phyloP scores from a whole-genome alignment of 2,329 filamentous ascomycete genomes.

The Cercospora canescens region DNA sequence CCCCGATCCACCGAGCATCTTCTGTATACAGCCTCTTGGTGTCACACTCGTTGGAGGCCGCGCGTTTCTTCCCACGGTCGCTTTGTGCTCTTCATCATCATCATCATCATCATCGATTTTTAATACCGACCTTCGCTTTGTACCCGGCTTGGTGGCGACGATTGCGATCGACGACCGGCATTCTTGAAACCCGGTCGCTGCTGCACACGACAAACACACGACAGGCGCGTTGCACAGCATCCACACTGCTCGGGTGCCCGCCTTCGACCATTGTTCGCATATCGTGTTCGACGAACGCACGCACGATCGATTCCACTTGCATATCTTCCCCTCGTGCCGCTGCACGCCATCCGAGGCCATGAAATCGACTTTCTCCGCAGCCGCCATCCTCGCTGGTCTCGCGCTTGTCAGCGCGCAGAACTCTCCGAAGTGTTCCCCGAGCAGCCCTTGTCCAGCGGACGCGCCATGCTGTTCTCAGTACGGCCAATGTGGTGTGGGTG shows the following conservation, averaged over 20 bases:
- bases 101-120: background rate
- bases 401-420: slow-evolving; percentile 28
- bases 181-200: slow-evolving; percentile 7
- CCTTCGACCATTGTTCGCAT: background rate
- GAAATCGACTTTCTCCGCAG: slow-evolving; percentile 32
- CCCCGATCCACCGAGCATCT: background rate
- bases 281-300: background rate
- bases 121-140: slow-evolving; percentile 11
- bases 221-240: slow-evolving; percentile 12
- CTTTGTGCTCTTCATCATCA: slow-evolving; percentile 8
- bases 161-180: slow-evolving; percentile 5
- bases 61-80: slow-evolving; percentile 4
- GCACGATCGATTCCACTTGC: background rate
- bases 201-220: slow-evolving; percentile 4
- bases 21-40: background rate
- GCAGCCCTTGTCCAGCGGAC: slow-evolving; percentile 33
- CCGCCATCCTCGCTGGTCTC: slow-evolving; percentile 35
- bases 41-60: slow-evolving; percentile 13
- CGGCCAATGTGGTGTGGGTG: slow-evolving; percentile 87
- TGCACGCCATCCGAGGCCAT: slow-evolving; percentile 21
- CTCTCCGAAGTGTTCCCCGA: slow-evolving; percentile 33
- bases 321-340: slow-evolving; percentile 8
- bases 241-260: slow-evolving; percentile 5
- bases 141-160: slow-evolving; percentile 6
- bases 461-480: slow-evolving; percentile 60